Evolutionary conservation across 2,329 filamentous ascomycete genomes (phyloP).

Genomic region (Diaporthe sp.): DNA sequence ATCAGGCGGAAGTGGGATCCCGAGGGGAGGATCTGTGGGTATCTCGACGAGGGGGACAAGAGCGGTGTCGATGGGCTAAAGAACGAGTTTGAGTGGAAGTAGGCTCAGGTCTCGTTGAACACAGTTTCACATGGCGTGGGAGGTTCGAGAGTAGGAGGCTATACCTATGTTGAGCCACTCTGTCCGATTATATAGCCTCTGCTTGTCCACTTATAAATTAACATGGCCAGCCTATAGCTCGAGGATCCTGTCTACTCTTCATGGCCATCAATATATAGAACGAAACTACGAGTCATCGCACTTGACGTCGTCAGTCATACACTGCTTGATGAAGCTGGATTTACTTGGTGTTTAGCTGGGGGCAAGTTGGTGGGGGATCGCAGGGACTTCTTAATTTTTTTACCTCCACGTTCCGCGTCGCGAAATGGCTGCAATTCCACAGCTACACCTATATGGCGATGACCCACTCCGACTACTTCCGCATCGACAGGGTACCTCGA

Average conservation of each 20-base stretch:
- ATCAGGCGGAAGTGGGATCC: conserved; percentile 60
- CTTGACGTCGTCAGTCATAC: too few relatives aligned
- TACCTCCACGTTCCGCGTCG: too few relatives aligned
- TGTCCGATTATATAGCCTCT: conserved; percentile 4
- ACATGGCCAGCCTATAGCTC: neutral
- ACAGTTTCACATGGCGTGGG: neutral
- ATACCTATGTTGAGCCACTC: neutral
- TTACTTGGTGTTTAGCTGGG: too few relatives aligned
- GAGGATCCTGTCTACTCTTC: neutral
- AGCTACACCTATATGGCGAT: too few relatives aligned
- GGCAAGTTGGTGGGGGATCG: too few relatives aligned
- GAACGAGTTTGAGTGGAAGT: conserved; percentile 56
- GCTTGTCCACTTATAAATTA: neutral
- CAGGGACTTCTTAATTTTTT: too few relatives aligned
- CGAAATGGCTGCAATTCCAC: too few relatives aligned
- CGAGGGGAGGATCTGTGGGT: conserved; percentile 57
- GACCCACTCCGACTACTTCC: too few relatives aligned
- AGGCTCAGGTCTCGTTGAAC: neutral
- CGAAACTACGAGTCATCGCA: too few relatives aligned
- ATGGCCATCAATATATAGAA: neutral
- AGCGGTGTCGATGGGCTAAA: conserved; percentile 57
- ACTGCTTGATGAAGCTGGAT: too few relatives aligned
- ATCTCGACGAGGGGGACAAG: conserved; percentile 59
- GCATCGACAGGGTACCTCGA: too few relatives aligned
- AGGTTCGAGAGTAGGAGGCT: neutral